These are phyloP conservation scores for Lentinula sp. DNA, from an alignment of 768 basidiomycete genomes.

Conservation along the genomic window DNA sequence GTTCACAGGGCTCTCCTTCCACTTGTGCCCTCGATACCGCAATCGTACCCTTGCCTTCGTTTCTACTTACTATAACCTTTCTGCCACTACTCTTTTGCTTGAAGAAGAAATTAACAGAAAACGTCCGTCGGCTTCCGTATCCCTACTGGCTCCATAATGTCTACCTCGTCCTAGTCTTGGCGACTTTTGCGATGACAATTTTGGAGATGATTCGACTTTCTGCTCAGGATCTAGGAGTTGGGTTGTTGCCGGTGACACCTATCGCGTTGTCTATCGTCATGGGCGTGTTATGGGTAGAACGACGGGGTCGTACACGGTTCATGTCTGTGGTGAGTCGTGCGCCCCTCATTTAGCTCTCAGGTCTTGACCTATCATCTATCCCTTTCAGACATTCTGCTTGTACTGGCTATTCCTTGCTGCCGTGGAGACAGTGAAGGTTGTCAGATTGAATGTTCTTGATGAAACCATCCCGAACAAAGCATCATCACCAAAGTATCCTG, in stretches of 20 bases:
- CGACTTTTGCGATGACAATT: slow-evolving; percentile 21
- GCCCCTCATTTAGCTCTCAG: background rate
- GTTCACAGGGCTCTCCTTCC: slow-evolving; percentile 21
- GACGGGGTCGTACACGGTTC: background rate
- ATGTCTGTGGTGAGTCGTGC: background rate
- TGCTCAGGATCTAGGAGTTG: slow-evolving; percentile 20
- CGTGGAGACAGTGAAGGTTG: slow-evolving; percentile 3
- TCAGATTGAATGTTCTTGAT: slow-evolving; percentile 6
- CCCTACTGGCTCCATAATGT: slow-evolving; percentile 17
- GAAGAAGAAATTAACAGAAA: background rate
- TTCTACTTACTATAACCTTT: slow-evolving; percentile 15
- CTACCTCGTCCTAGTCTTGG: slow-evolving; percentile 18
- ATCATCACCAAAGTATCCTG: background rate
- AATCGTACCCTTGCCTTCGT: slow-evolving; percentile 22
- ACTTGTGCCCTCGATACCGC: slow-evolving; percentile 23
- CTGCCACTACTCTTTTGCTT: slow-evolving; percentile 1
- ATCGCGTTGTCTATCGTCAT: slow-evolving; percentile 13
- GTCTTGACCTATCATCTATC: background rate
- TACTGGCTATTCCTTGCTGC: slow-evolving; percentile 3
- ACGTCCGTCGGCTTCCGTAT: background rate
- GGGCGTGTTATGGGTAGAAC: background rate
- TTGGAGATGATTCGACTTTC: slow-evolving; percentile 22
- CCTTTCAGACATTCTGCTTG: background rate
- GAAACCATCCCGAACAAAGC: slow-evolving; percentile 2
- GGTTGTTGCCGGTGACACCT: slow-evolving; percentile 20